Evolutionary conservation across 345 rosid species (phyloP), one percentile per base, ranked within the genome.

Genomic region (Ceriops tagal): DNA sequence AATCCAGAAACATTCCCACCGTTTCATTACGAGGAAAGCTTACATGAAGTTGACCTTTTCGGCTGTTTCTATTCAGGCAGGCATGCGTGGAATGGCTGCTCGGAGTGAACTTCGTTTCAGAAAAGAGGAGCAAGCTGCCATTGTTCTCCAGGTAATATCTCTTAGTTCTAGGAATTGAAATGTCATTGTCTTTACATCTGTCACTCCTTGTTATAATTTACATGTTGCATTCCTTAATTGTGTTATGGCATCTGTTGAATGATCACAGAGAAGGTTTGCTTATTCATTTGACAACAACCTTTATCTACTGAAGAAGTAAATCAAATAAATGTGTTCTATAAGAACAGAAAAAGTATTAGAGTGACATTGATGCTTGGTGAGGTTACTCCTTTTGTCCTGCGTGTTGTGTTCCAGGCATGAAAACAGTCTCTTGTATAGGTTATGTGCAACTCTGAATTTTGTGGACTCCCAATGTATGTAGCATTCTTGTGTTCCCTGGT

Each of bases 21-120:
- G 75, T 96, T 81, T 77, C 84, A 73, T 87, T 65, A 88, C 93
- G 62, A 86, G 85, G 82, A 92, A 86, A 82, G 78, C 82, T 71
- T 90, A 90, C 81, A 83, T 68, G 61, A 82, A 70, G 58, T 20
- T 84, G 74, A 76, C 67, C 58, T 82, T 74, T 52, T 83, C 96
- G 69, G 82, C 97, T 51, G 65, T 89, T 77, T 83, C 81, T 58
- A 78, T 95, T 78, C 99, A 95, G 77, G 71, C 87, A 37, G 90
- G 92, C 35, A 84, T 96, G 81, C 96, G 95, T 68, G 97, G 98
- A 76, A 86, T 90, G 98, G 91, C 82, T 82, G 91, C 96, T 65
- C 88, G 92, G 30, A 80, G 78, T 53, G 96, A 90, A 72, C 72
- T 88, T 34, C 77, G 68, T 39, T 83, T 82, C 84, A 87, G 90